A percentile compares a stretch with the other conserved stretches of the same genome.
Conservation (phyloP, 495 filamentous ascomycete species). For the Delitschia confertaspora region DNA sequence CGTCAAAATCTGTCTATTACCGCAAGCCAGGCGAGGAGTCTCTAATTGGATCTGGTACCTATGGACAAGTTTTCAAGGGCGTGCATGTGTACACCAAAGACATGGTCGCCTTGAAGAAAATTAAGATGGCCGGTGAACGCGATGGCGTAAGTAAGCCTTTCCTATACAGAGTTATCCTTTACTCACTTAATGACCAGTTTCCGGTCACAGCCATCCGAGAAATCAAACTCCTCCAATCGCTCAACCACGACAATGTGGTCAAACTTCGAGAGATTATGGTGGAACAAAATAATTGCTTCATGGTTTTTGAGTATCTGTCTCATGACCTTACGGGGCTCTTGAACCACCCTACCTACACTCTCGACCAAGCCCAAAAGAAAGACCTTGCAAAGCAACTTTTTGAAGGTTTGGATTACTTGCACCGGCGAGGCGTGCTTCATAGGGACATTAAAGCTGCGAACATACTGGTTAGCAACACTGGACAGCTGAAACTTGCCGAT, state of each 20-base stretch:
- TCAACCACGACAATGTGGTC: slow-evolving; percentile 88
- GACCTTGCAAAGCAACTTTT: slow-evolving; percentile 90
- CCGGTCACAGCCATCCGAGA: slow-evolving; percentile 95
- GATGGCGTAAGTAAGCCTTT: slow-evolving; percentile 53
- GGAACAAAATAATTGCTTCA: slow-evolving; percentile 96
- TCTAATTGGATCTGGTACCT: slow-evolving; percentile 86
- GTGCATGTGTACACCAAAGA: slow-evolving; percentile 87
- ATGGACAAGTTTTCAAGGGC: slow-evolving; percentile 98
- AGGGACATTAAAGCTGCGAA: slow-evolving; percentile 67
- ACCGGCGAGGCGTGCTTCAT: slow-evolving; percentile 86
- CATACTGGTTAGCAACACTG: slow-evolving; percentile 82
- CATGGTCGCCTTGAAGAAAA: slow-evolving; percentile 85
- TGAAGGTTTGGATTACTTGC: slow-evolving; percentile 87
- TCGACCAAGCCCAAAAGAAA: slow-evolving; percentile 84
- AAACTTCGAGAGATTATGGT: slow-evolving; percentile 93
- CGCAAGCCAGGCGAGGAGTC: slow-evolving; percentile 91
- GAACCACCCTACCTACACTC: slow-evolving; percentile 87
- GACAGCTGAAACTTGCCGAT: slow-evolving; percentile 86
- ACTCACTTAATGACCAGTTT: slow-evolving; percentile 47
- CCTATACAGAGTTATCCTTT: background rate
- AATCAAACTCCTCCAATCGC: slow-evolving; percentile 88
- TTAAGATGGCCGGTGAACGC: slow-evolving; percentile 91
- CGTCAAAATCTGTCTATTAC: slow-evolving; percentile 80
- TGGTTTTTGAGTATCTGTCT: slow-evolving; percentile 98
- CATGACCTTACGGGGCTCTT: slow-evolving; percentile 84